Conservation (phyloP, 2,329 filamentous ascomycete species). For the Aspergillus fructus region DNA sequence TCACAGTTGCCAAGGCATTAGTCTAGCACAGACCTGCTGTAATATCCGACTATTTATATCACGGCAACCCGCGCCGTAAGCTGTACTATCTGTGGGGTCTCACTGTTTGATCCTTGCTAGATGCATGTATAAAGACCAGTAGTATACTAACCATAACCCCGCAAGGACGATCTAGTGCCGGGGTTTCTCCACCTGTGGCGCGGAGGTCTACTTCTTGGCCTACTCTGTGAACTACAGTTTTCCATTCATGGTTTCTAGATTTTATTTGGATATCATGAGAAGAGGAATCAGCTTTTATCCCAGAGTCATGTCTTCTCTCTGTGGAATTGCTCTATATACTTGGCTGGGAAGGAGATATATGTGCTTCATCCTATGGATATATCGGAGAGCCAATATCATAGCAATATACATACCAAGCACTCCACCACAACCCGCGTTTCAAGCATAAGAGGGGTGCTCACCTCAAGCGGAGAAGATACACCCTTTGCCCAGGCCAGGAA, state of each 20-base stretch:
- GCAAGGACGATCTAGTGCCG: neutral
- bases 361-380: too few relatives aligned
- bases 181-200: neutral
- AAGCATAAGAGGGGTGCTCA: neutral
- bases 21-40: neutral
- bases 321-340: too few relatives aligned
- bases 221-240: too few relatives aligned
- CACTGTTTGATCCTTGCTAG: neutral
- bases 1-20: neutral
- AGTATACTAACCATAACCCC: neutral
- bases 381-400: too few relatives aligned
- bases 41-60: neutral
- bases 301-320: too few relatives aligned
- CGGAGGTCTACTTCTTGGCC: neutral
- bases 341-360: too few relatives aligned
- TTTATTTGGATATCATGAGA: too few relatives aligned
- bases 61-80: neutral
- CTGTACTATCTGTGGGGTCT: neutral
- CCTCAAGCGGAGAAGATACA: neutral
- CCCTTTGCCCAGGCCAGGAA: neutral
- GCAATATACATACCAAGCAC: too few relatives aligned
- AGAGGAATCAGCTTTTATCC: too few relatives aligned
- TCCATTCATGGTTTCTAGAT: too few relatives aligned
- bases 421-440: neutral
- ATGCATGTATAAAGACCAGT: neutral